Base-by-base conservation (phyloP, 1,139 yeast genomes). In the Yamadazyma jaroonii region DNA sequence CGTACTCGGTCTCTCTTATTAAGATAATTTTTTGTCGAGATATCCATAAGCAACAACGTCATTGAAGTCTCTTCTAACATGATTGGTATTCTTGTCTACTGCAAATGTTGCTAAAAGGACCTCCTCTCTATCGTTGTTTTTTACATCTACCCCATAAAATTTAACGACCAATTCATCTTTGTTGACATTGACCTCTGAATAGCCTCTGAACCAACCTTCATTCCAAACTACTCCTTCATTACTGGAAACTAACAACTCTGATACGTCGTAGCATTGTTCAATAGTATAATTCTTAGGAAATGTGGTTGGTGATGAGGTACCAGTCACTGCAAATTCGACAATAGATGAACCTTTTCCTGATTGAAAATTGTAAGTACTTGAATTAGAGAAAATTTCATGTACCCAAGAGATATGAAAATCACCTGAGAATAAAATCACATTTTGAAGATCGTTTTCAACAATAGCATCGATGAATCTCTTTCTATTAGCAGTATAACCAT, bases 121-220 rank as follows among this genome's bases (percentile, higher is more conserved):
- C 21, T 30, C 32, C 10, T 30, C 13, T 30, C 32, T 30, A 4
- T 30, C 26, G n/a, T 8, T 5, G 21, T 30, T 30, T 13, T 12
- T 20, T 13, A 23, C 26, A 23, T 30, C 32, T 5, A 30, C 32
- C 2, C 32, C 32, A 30, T 15, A 30, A 21, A 22, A 30, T 11
- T 21, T 23, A 21, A 30, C 32, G 3, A n/a, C 11, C 10, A 30
- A 8, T 30, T 30, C 32, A 4, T n/a, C 8, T 12, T 20, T 8
- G 14, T 11, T 30, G 9, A 30, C 26, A 9, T 22, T 7, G 7
- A 30, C 25, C 11, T 30, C 24, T 9, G 32, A 30, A 30, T 30
- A 30, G 11, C 32, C 32, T 30, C 32, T 30, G n/a, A 30, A 30
- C 25, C 26, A 30, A 12, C 32, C 32, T 30, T 30, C 32, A 30